Base-by-base conservation (phyloP, 1,139 yeast genomes). In the Schwanniomyces etchellsii region DNA sequence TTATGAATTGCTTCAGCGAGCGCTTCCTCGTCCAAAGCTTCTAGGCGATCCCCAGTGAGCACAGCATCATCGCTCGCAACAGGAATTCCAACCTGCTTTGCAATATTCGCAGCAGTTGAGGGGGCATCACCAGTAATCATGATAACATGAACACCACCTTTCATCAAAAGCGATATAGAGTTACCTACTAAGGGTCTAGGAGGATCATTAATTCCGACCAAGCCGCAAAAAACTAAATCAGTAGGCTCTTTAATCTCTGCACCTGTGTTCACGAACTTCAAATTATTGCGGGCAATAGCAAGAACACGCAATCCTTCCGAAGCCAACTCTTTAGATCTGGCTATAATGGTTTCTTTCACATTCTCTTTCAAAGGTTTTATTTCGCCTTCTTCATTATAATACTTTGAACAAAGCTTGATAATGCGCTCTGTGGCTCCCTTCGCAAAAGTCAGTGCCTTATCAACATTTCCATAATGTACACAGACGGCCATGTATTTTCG, bases 81-180 rank as follows among this genome's bases (percentile, higher is more conserved):
- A 2, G 95, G 95, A 70, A 91, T 86, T 18, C 97, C 97, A 45
- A 88, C 86, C 55, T 86, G 93, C 38, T 72, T 74, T 3, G 96
- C 98, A 53, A 93, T 88, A 40, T 85, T 81, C 12, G 73, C 60
- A 3, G 97, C 98, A n/a, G 98, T 91, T 7, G 82, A 77, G 43
- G 89, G 96, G 28, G 89, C 75, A 56, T 91, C 98, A 44, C 98
- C 98, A 13, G 98, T 91, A 43, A 91, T 89, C 97, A 91, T 91
- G 31, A 91, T 83, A 11, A 91, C 88, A 51, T 86, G 94, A 25
- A 91, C 97, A 31, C 97, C 96, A 38, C 96, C 95, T 48, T 78
- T 78, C 69, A 86, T 70, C 38, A 91, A 68, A 39, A 77, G 64
- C 12, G 83, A 72, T 37, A 91, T 74, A 2, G 95, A 80, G 34